Percentiles rank a stretch among this genome's conserved stretches.
Conservation (phyloP, 1,139 yeast genomes). For the Candida anutae region DNA sequence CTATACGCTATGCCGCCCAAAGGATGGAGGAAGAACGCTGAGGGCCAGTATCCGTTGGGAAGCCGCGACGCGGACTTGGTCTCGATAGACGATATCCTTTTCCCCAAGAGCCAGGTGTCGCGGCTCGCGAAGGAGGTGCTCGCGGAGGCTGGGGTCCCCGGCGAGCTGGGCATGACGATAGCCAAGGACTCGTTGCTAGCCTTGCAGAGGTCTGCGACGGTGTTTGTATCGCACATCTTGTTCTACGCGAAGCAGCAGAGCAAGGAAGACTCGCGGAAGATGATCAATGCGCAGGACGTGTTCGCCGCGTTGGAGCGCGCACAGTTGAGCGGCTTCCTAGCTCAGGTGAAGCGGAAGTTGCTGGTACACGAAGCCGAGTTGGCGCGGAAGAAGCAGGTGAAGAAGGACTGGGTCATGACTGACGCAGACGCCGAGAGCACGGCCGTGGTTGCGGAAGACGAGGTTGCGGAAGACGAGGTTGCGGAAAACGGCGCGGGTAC, state of each 20-base stretch:
- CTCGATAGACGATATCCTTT: constrained; percentile 61
- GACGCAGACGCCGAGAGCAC: constrained; percentile 1
- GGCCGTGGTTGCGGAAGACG: constrained; percentile 1
- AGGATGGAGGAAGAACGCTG: constrained; percentile 75
- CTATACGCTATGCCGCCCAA: constrained; percentile 85
- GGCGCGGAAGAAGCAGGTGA: constrained; percentile 31
- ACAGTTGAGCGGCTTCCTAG: constrained; percentile 48
- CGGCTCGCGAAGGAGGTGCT: constrained; percentile 46
- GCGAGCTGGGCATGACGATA: constrained; percentile 27
- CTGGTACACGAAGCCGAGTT: constrained; percentile 34
- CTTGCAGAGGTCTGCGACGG: constrained; percentile 64
- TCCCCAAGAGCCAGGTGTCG: constrained; percentile 56
- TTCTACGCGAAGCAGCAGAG: constrained; percentile 55
- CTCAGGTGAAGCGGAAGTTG: constrained; percentile 44
- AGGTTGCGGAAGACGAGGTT: neutral
- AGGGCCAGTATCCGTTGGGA: constrained; percentile 50
- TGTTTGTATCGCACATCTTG: constrained; percentile 61
- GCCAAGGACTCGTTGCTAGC: constrained; percentile 64
- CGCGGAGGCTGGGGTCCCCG: constrained; percentile 16
- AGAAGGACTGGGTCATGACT: constrained; percentile 9
- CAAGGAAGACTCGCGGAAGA: constrained; percentile 46
- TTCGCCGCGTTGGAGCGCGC: constrained; percentile 49
- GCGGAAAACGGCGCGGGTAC: constrained; percentile 2
- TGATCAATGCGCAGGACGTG: constrained; percentile 60
- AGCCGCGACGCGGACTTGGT: constrained; percentile 49